Percentiles rank a stretch among this genome's conserved stretches.
These are phyloP conservation scores for Malassezia equina DNA, from an alignment of 1,284 basidiomycete genomes.

Conservation along the genomic window DNA sequence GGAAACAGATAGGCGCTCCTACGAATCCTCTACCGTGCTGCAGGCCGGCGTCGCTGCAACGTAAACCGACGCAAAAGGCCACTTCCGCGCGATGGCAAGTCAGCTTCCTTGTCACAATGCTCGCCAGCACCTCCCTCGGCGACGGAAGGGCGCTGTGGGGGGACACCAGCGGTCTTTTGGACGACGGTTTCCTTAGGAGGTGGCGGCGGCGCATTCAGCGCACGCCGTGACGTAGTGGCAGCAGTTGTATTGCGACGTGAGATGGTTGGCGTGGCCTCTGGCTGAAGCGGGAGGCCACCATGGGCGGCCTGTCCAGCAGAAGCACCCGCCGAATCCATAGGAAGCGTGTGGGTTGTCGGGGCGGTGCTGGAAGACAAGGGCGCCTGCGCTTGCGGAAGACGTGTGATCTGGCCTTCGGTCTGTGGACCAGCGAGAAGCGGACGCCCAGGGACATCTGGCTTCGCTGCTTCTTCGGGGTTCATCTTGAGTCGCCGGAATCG, in stretches of 20 bases:
- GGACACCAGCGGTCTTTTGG: neutral
- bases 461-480: conserved; percentile 1
- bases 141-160: neutral
- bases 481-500: conserved; percentile 8
- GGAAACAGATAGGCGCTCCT: neutral
- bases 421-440: neutral
- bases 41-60: neutral
- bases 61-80: neutral
- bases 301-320: neutral
- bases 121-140: neutral
- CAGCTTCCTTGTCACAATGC: neutral
- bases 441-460: neutral
- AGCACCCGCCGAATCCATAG: neutral
- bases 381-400: neutral
- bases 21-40: neutral
- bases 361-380: neutral
- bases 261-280: neutral
- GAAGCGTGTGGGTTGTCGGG: neutral
- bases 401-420: neutral
- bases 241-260: neutral
- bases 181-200: neutral
- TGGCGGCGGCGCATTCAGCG: neutral
- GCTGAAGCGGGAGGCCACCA: neutral
- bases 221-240: neutral
- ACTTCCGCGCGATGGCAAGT: neutral